Conservation (phyloP, 306 rosid species). For the Comarum palustre region DNA sequence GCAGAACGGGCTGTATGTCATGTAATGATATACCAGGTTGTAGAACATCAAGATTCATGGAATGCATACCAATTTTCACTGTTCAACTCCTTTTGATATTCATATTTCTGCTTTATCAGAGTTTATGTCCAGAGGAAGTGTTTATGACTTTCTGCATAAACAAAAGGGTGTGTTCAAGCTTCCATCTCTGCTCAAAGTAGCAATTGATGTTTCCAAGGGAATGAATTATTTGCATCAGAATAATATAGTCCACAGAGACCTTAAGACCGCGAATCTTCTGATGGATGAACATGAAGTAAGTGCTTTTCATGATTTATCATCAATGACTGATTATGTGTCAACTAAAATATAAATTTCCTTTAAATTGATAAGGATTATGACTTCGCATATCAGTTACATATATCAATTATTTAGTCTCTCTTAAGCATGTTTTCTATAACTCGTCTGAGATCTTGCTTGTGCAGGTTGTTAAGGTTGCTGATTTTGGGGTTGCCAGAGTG, state of each 20-base stretch:
- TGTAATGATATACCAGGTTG: slow-evolving; percentile 16
- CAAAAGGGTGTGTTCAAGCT: slow-evolving; percentile 86
- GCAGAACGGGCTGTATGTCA: background rate
- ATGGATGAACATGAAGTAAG: slow-evolving; percentile 98
- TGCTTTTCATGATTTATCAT: slow-evolving; percentile 27
- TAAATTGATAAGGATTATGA: background rate
- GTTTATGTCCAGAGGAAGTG: slow-evolving; percentile 94
- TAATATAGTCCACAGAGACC: slow-evolving; percentile 97
- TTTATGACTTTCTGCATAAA: slow-evolving; percentile 93
- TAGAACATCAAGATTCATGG: slow-evolving; percentile 10
- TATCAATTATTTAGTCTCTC: background rate
- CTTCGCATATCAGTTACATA: background rate
- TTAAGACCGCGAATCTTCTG: slow-evolving; percentile 99
- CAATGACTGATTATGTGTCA: slow-evolving; percentile 20
- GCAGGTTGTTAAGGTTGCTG: slow-evolving; percentile 97
- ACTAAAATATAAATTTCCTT: slow-evolving; percentile 12
- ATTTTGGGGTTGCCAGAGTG: slow-evolving; percentile 99
- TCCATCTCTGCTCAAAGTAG: slow-evolving; percentile 87
- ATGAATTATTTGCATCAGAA: slow-evolving; percentile 97
- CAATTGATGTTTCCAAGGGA: slow-evolving; percentile 91
- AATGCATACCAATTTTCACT: slow-evolving; percentile 21
- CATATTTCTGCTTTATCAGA: slow-evolving; percentile 57
- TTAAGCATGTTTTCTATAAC: background rate
- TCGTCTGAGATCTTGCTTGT: slow-evolving; percentile 11
- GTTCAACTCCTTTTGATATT: slow-evolving; percentile 34